Percentiles rank a stretch among this genome's conserved stretches.
phyloP scores from a whole-genome alignment of 208 protist species.

The Jaenimonas drosophilae region DNA sequence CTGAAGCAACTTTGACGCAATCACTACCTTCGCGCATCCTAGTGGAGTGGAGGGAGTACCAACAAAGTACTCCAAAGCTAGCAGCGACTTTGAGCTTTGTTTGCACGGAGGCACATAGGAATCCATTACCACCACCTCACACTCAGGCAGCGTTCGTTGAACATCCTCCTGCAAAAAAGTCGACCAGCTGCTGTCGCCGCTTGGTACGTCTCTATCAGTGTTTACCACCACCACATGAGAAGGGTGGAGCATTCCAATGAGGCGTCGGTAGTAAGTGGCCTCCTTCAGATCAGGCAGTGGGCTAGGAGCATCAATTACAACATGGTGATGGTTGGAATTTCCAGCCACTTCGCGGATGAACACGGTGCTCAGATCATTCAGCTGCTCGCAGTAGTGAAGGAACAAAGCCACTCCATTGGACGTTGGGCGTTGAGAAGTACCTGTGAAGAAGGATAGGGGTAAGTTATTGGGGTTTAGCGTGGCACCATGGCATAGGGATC shows the following conservation, averaged over 20 bases:
- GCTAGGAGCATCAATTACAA: constrained; percentile 64
- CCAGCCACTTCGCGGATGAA: constrained; percentile 30
- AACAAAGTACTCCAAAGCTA: constrained; percentile 58
- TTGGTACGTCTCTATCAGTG: constrained; percentile 17
- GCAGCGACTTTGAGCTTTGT: constrained; percentile 12
- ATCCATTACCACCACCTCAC: constrained; percentile 35
- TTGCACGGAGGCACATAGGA: constrained; percentile 16
- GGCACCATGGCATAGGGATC: constrained; percentile 33
- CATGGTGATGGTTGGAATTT: constrained; percentile 3
- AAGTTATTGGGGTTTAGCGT: constrained; percentile 17
- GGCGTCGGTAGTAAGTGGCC: constrained; percentile 56
- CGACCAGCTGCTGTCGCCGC: constrained; percentile 36
- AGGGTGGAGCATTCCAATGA: constrained; percentile 57
- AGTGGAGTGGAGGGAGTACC: constrained; percentile 34
- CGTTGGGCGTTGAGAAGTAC: constrained; percentile 26
- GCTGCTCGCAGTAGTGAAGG: constrained; percentile 51
- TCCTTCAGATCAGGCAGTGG: constrained; percentile 40
- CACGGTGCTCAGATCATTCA: constrained; percentile 25
- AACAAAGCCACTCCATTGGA: constrained; percentile 18
- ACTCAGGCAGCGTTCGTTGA: constrained; percentile 59
- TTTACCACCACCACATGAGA: constrained; percentile 67
- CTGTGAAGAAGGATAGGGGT: constrained; percentile 47
- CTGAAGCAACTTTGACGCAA: constrained; percentile 27
- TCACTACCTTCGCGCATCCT: constrained; percentile 65
- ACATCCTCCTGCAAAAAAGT: constrained; percentile 69